Base-by-base conservation (phyloP, 257 asterid species). In the Petrea volubilis region DNA sequence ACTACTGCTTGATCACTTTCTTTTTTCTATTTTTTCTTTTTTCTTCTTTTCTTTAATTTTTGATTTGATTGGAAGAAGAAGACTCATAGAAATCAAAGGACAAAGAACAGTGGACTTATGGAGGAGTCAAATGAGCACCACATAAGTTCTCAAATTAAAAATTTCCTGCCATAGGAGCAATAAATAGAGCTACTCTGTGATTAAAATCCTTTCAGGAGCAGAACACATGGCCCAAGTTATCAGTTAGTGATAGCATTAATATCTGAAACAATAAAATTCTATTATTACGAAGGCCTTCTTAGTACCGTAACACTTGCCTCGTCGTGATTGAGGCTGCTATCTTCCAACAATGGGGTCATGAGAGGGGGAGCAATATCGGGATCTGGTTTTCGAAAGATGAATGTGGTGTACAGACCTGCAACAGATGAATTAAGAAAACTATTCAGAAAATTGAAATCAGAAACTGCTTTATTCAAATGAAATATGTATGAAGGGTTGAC, bases 291-390 rank as follows among this genome's bases (percentile, higher is more conserved):
- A 20, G 60, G 69, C 40, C 56, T 80, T 74, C 58, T 64, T 74
- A 74, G 52, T 70, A 70, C 68, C 36, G 51, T 69, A 68, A 62
- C 63, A 83, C 91, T 87, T 86, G 83, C 97, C 95, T 91, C 98
- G 31, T 87, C 97, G 17, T 64, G 86, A 79, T 71, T 82, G 85
- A 81, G 80, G 80, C 64, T 84, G 49, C 74, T 87, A 74, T 86
- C 95, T 74, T 82, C 88, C 83, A 86, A 27, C 62, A 87, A 60
- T 12, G 96, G 97, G 55, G 97, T 91, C 85, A 78, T 85, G 75
- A 94, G 96, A 78, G 97, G 98, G 78, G 97, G 96, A 38, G 77
- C 81, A 74, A 85, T 68, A 82, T 91, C 98, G 60, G 96, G 96
- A 81, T 94, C 97, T 44, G 91, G 97, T 83, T 94, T 94, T 77